Evolutionary conservation across 2,329 filamentous ascomycete species (phyloP).

Genomic region (Pyrenophora seminiperda): DNA sequence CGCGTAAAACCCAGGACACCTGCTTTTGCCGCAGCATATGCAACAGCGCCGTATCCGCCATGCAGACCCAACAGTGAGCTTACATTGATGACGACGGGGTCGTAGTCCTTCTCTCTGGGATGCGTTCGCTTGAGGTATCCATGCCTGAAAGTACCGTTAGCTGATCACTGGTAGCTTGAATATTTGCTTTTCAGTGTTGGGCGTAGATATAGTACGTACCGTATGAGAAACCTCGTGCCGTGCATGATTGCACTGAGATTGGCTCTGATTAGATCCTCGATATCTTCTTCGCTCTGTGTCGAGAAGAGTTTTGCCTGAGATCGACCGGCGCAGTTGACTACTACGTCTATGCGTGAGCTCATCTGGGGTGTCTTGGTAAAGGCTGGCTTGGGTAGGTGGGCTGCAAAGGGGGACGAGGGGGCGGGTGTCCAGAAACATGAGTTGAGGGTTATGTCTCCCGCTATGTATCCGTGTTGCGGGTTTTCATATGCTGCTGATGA

Average conservation of each 20-base stretch:
- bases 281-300: conserved; percentile 55
- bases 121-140: too few species aligned
- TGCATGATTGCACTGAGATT: conserved; percentile 72
- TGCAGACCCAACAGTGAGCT: conserved; percentile 74
- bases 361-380: conserved; percentile 1
- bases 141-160: too few species aligned
- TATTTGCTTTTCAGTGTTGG: conserved; percentile 16
- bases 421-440: conserved; percentile 31
- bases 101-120: conserved; percentile 1
- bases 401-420: background rate
- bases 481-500: background rate
- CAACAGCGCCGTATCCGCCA: conserved; percentile 71
- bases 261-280: conserved; percentile 66
- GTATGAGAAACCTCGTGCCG: conserved; percentile 61
- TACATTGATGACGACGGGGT: conserved; percentile 74
- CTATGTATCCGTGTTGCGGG: conserved; percentile 32
- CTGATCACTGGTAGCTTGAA: too few species aligned
- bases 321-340: conserved; percentile 82
- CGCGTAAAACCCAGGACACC: conserved; percentile 75
- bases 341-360: conserved; percentile 50
- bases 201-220: conserved; percentile 23
- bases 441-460: conserved; percentile 30
- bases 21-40: conserved; percentile 81
- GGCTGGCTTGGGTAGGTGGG: conserved; percentile 8
- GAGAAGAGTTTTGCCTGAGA: conserved; percentile 69